Percentiles rank a stretch among this genome's conserved stretches.
Evolutionary conservation across 345 rosid species (phyloP).

Genomic region (Bruguiera parviflora): DNA sequence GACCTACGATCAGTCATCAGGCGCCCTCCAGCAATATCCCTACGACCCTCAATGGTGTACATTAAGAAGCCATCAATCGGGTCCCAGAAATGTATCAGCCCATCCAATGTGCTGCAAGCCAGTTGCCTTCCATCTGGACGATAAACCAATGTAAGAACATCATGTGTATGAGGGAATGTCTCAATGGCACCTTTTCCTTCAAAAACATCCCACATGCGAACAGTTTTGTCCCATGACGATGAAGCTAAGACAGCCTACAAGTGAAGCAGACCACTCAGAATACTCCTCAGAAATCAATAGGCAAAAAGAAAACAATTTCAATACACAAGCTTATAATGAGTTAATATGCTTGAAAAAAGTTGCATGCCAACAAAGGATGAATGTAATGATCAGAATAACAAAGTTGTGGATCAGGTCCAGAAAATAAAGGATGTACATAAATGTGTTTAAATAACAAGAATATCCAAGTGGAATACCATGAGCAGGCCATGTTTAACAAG

Average conservation of each 20-base stretch:
- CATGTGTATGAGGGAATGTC: slow-evolving; percentile 81
- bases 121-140: slow-evolving; percentile 96
- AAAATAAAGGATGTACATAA: neutral
- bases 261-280: neutral
- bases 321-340: neutral
- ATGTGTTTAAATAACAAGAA: neutral
- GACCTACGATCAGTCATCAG: slow-evolving; percentile 85
- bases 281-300: slow-evolving; percentile 16
- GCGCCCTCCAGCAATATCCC: slow-evolving; percentile 96
- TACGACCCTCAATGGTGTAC: slow-evolving; percentile 94
- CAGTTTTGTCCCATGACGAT: slow-evolving; percentile 96
- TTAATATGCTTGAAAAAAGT: neutral
- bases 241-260: slow-evolving; percentile 73
- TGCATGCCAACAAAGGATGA: neutral
- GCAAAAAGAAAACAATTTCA: neutral
- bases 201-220: slow-evolving; percentile 90
- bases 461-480: neutral
- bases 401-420: neutral
- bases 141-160: slow-evolving; percentile 80
- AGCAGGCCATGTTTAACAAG: neutral
- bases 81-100: slow-evolving; percentile 96
- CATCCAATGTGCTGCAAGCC: slow-evolving; percentile 91
- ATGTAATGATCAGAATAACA: neutral
- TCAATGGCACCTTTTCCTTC: slow-evolving; percentile 89
- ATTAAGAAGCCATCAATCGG: slow-evolving; percentile 78